Evolutionary conservation across 139 green algal species (phyloP), one percentile per base, ranked within the genome.

Genomic region (Nannochloris sp.): DNA sequence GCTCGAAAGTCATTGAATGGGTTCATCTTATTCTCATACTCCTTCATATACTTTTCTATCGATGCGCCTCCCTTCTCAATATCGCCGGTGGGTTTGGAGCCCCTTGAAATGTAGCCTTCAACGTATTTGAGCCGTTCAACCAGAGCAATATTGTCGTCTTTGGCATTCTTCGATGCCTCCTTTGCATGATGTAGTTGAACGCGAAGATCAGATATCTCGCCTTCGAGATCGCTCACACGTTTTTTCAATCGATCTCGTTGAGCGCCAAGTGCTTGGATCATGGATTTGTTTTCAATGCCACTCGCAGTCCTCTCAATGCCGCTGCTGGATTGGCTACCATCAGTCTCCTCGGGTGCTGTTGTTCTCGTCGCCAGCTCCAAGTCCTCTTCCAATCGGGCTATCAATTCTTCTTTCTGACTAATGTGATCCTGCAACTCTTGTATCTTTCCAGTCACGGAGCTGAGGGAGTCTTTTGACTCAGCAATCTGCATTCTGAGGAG

Each of bases 21-120:
- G 74, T 96, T 92, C 33, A 96, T 79, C 13, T 69, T 69, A 26
- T 92, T 84, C 56, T 97, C 90, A 62, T 96, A 97, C 31, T 90
- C 70, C 45, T 78, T 71, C 30, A 71, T 78, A 76, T 96, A 96
- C n/a, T 76, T 73, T 8, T 78, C 67, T 62, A 95, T 88, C 23
- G 90, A 84, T 2, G 87, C 72, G 4, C 65, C 11, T 20, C 78
- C 81, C 20, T 26, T 30, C 69, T 90, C 84, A 53, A 85, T 28
- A 63, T 91, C 85, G 25, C 67, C 65, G 4, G 26, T 59, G 56
- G 62, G 59, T 40, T 61, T 31, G 40, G 57, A 23, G 26, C 37
- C 49, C n/a, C 40, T 66, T 14, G 14, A 9, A 40, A 55, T 29
- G 40, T 49, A 64, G 16, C 29, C 23, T 53, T 90, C 77, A 61